Evolutionary conservation across 495 filamentous ascomycete species (phyloP), one percentile per base, ranked within the genome.

Genomic region (Lineolata rhizophorae): DNA sequence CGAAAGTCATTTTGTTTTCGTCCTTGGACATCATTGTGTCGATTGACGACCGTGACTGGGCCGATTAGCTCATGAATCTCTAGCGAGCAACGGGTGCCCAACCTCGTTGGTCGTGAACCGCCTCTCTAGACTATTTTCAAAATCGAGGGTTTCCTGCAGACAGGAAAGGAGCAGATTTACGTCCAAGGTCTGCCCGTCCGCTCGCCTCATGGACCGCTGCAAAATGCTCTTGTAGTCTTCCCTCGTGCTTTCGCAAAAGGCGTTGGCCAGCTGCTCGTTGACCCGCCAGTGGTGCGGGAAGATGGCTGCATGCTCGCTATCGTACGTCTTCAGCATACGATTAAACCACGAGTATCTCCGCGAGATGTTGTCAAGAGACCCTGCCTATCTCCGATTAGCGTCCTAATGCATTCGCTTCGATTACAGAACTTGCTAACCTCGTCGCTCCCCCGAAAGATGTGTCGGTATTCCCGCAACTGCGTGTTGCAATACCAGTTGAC

Each of bases 401-500:
- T 26, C 12, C 8, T 12, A 8, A 8, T 32, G 18, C 2, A 31
- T 30, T 35, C 12, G 10, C 26, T 27, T 6, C 27, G 20, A 34
- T 30, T 29, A 36, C 18, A 22, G 34, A 16, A 34, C 40, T 4
- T 34, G n/a, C n/a, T n/a, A 25, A 51, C 50, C 50, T 97, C 87
- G 52, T 97, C 87, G 49, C 84, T 94, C 17, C 85, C 85, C 15
- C 81, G 61, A 54, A 97, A 97, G 2, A 97, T 74, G 49, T 91
- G 81, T 20, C 87, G 67, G 48, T 97, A 97, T 52, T 97, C 87
- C 22, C 87, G 68, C 36, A 97, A 59, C 57, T 94, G 80, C 6
- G 87, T 92, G 45, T 97, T 97, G 55, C 90, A 85, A 47, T 97
- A 97, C 87, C 87, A 97, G 16, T 75, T 87, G 39, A 94, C 64